Conservation (phyloP, 2,329 filamentous ascomycete genomes). For the Exutisphaerella laricina region DNA sequence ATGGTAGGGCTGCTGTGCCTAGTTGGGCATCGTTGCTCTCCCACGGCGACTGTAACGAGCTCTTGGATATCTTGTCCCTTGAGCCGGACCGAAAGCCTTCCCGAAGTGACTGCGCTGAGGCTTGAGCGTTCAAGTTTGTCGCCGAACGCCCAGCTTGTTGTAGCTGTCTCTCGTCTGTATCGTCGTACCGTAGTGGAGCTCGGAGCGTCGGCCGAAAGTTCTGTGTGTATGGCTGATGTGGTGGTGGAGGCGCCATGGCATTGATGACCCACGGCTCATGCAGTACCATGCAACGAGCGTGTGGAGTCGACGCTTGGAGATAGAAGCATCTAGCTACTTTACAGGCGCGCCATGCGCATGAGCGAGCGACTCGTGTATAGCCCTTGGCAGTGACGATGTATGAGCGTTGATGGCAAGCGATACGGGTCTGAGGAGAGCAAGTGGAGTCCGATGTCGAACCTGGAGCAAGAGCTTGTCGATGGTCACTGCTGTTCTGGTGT, state of each 20-base stretch:
- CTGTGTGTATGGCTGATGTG: slow-evolving; percentile 13
- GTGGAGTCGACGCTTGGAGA: slow-evolving; percentile 3
- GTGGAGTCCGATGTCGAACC: slow-evolving; percentile 9
- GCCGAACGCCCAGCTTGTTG: slow-evolving; percentile 34
- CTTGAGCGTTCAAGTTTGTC: slow-evolving; percentile 30
- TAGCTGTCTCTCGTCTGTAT: slow-evolving; percentile 20
- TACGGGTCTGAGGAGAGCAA: background rate
- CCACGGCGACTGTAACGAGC: slow-evolving; percentile 1
- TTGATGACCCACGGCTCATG: slow-evolving; percentile 15
- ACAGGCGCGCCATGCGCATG: slow-evolving; percentile 10
- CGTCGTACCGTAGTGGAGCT: slow-evolving; percentile 20
- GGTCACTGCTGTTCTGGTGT: background rate
- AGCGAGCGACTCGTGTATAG: background rate
- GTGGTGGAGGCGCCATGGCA: slow-evolving; percentile 19
- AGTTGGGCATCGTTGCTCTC: slow-evolving; percentile 5
- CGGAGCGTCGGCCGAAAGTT: slow-evolving; percentile 18
- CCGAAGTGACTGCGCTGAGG: slow-evolving; percentile 33
- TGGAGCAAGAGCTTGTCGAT: slow-evolving; percentile 1
- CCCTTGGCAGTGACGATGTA: slow-evolving; percentile 4
- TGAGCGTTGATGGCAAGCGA: background rate
- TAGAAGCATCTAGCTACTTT: slow-evolving; percentile 4
- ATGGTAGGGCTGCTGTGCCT: slow-evolving; percentile 8
- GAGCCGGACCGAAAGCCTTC: slow-evolving; percentile 23
- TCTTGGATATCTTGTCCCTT: slow-evolving; percentile 5
- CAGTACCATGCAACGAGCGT: slow-evolving; percentile 17